phyloP scores from a whole-genome alignment of 2,329 filamentous ascomycete genomes.

The Microascus cirrosus region DNA sequence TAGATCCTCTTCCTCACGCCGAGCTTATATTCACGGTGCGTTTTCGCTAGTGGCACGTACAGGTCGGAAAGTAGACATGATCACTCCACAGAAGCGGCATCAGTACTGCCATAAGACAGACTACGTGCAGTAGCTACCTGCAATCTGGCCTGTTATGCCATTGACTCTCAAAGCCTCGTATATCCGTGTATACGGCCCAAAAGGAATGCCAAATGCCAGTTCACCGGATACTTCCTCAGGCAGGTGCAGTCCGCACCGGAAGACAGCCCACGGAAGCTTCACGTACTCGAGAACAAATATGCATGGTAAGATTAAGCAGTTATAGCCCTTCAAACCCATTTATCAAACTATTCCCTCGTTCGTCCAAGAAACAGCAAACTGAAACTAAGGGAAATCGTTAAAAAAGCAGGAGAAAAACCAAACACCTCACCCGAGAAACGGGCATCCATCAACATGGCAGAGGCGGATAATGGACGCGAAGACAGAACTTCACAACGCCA shows the following conservation, averaged over 20 bases:
- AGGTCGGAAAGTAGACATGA: too few relatives aligned
- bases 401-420: slow-evolving; percentile 7
- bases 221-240: neutral
- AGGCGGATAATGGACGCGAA: neutral
- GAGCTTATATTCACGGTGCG: too few relatives aligned
- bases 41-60: too few relatives aligned
- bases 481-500: neutral
- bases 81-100: too few relatives aligned
- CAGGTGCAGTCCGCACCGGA: neutral
- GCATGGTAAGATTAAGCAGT: slow-evolving; percentile 6
- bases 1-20: too few relatives aligned
- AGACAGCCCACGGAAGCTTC: neutral
- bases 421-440: neutral
- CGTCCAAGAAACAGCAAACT: slow-evolving; percentile 6
- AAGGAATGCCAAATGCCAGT: too few relatives aligned
- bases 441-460: slow-evolving; percentile 3
- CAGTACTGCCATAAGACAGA: too few relatives aligned
- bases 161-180: too few relatives aligned
- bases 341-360: neutral
- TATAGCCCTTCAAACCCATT: neutral
- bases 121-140: too few relatives aligned
- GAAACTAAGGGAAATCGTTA: slow-evolving; percentile 8
- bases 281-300: neutral
- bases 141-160: too few relatives aligned
- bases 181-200: too few relatives aligned